Base-by-base conservation (phyloP, 306 rosid genomes). In the Cucurbita pepo region DNA sequence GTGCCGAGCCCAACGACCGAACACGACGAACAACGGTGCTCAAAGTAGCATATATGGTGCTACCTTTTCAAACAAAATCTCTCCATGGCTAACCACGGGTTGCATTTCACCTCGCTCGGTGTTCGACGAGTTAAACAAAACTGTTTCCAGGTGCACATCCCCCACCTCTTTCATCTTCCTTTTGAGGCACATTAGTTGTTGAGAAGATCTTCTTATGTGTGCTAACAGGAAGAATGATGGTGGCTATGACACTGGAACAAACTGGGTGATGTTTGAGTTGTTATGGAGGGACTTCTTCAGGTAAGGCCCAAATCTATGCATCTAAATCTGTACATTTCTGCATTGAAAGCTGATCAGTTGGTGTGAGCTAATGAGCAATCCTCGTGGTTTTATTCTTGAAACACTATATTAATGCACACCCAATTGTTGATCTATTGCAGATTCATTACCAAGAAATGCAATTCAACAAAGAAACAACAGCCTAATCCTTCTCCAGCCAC, bases 281-380 rank as follows among this genome's bases (percentile, higher is more conserved):
- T 73, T 91, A 69, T 91, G 97, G 97, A 89, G 99, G 92, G 99
- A 94, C 80, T 94, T 94, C 92, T 94, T 94, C 82, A 91, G 99
- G 99, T 94, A 86, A 62, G n/a, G 13, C 44, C 25, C 36, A 19
- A 7, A 13, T 19, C 14, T 19, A 57, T 57, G 48, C 71, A 36
- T 13, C 70, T 13, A 36, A 47, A 9, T 60, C 13, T 34, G 8
- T 30, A 30, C 34, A 3, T 30, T 2, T 30, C 34, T 30, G 34
- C 3, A 2, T 30, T 30, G 34, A 30, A 30, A 30, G 34, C 34
- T 30, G 34, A 30, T 30, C 34, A 30, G 34, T 30, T 30, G 34
- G 3, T 30, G 34, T 30, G 34, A 30, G 34, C 34, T 30, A 30
- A 25, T 25, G 2, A 30, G 34, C 34, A 30, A 30, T 30, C 34